These are phyloP conservation scores for Penicillium sp. DNA, from an alignment of 2,329 filamentous ascomycete species.

Conservation along the genomic window DNA sequence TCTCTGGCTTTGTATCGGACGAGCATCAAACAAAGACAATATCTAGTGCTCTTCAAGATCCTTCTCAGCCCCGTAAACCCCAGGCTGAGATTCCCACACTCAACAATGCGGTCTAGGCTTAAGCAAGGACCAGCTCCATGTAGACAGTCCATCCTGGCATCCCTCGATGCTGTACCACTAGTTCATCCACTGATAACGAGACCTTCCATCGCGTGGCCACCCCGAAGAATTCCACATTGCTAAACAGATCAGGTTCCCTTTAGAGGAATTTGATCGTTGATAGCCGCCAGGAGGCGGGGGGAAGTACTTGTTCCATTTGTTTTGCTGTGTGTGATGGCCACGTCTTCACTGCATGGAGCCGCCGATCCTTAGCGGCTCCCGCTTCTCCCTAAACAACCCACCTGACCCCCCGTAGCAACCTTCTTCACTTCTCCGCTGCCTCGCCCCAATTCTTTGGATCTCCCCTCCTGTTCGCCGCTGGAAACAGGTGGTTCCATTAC, in stretches of 20 bases:
- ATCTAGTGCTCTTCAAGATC: no score
- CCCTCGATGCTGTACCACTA: constrained; percentile 26
- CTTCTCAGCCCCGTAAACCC: background rate
- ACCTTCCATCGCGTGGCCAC: constrained; percentile 23
- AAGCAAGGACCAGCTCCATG: constrained; percentile 4
- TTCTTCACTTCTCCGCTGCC: constrained; percentile 18
- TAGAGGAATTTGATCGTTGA: constrained; percentile 1
- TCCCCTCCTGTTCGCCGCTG: constrained; percentile 11
- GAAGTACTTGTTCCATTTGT: constrained; percentile 13
- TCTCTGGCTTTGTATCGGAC: background rate
- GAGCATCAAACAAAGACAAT: background rate
- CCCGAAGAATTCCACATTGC: constrained; percentile 22
- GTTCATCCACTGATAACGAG: constrained; percentile 16
- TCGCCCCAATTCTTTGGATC: constrained; percentile 12
- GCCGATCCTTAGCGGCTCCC: constrained; percentile 36
- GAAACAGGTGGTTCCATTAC: background rate
- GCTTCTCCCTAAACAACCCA: constrained; percentile 33
- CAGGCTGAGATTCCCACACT: background rate
- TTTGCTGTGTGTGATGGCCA: constrained; percentile 31
- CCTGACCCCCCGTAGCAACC: constrained; percentile 22
- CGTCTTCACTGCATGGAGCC: constrained; percentile 34
- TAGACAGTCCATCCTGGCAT: constrained; percentile 11
- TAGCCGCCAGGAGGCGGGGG: background rate
- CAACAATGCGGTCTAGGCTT: background rate
- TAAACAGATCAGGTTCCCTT: constrained; percentile 7